These are phyloP conservation scores for Arthroderma sp. DNA, from an alignment of 2,329 filamentous ascomycete species.

Conservation along the genomic window DNA sequence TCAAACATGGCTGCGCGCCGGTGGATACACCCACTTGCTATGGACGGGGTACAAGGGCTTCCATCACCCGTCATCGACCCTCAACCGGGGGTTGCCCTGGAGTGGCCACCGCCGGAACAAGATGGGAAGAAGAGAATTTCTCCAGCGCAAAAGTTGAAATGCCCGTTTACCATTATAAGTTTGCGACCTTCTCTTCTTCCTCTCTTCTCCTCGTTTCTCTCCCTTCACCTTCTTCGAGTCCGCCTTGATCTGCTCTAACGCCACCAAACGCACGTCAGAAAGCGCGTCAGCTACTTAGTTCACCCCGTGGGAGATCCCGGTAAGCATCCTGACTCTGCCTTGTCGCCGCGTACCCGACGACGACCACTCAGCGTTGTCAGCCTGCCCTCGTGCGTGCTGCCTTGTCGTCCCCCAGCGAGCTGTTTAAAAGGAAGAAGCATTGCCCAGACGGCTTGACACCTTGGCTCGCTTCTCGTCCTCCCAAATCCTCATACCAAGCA, in stretches of 20 bases:
- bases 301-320: not conserved
- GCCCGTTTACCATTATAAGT: no score
- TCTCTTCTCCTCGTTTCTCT: not conserved
- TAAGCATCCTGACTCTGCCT: not conserved
- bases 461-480: conserved; percentile 1
- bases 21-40: not conserved
- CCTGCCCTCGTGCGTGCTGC: not conserved
- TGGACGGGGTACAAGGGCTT: not conserved
- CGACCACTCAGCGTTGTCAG: not conserved
- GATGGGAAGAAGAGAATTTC: not conserved
- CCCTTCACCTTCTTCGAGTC: not conserved
- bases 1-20: not conserved
- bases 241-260: not conserved
- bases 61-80: not conserved
- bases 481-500: not conserved
- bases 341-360: not conserved
- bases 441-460: not conserved
- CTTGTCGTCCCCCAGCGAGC: not conserved
- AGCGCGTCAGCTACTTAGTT: no score
- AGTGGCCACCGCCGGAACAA: not conserved
- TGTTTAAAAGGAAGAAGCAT: not conserved
- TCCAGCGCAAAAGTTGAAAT: no score
- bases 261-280: not conserved
- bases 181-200: not conserved
- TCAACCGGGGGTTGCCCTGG: not conserved